Conservation (phyloP, 768 basidiomycete species). For the Lentinula detonsa region DNA sequence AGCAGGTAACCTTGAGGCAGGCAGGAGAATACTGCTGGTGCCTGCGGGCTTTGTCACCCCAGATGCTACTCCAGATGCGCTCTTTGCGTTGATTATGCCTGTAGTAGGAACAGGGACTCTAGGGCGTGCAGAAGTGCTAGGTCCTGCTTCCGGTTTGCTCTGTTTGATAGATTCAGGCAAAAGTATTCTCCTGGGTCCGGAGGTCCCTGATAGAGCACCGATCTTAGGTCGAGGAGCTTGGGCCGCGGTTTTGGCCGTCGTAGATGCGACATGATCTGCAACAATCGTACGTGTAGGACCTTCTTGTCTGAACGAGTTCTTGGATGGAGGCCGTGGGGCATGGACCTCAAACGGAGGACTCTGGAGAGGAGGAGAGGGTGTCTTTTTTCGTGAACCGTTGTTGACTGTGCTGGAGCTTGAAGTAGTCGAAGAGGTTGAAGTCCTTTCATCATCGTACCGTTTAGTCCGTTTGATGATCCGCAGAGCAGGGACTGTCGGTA, state of each 20-base stretch:
- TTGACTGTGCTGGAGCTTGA: neutral
- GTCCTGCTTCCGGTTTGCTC: neutral
- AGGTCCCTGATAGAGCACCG: neutral
- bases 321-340: constrained; percentile 4
- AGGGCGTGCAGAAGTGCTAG: neutral
- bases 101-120: neutral
- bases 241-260: neutral
- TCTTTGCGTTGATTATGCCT: constrained; percentile 1
- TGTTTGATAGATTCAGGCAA: neutral
- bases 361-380: neutral
- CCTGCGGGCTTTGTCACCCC: neutral
- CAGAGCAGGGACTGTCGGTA: constrained; percentile 30
- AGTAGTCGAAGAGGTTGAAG: constrained; percentile 9
- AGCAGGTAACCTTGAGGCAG: constrained; percentile 6
- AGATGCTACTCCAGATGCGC: neutral
- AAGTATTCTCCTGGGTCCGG: constrained; percentile 11
- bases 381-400: neutral
- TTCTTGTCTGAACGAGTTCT: constrained; percentile 5
- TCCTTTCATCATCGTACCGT: constrained; percentile 12
- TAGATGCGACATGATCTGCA: neutral
- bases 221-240: neutral
- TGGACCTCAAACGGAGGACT: neutral
- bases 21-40: neutral
- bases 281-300: constrained; percentile 33
- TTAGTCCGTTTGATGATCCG: constrained; percentile 41